These are phyloP conservation scores for Globisporangium irregulare DNA, from an alignment of 352 stramenopile genomes.

Conservation along the genomic window DNA sequence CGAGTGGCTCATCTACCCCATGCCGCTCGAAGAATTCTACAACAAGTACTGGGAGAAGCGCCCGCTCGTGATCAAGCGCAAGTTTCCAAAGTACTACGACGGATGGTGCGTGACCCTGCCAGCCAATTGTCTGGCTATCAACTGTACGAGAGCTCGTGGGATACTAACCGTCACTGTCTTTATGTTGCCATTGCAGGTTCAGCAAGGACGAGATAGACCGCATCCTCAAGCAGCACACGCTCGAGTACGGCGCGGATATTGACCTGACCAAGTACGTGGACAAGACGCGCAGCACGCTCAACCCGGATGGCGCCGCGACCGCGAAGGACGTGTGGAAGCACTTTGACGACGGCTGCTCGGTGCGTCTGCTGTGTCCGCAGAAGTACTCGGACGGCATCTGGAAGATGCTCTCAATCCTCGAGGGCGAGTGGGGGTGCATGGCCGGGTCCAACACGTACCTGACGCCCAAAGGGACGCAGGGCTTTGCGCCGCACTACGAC, in stretches of 20 bases:
- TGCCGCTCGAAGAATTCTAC: conserved; percentile 90
- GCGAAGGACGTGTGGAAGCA: conserved; percentile 76
- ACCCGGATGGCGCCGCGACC: conserved; percentile 50
- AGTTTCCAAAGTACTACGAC: conserved; percentile 69
- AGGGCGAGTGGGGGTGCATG: conserved; percentile 93
- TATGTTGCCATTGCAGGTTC: conserved; percentile 29
- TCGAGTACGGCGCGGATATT: conserved; percentile 79
- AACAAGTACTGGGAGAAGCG: conserved; percentile 92
- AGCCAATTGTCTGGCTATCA: background rate
- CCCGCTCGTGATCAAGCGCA: conserved; percentile 83
- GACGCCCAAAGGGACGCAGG: conserved; percentile 90
- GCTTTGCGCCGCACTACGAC: conserved; percentile 97
- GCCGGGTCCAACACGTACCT: conserved; percentile 94
- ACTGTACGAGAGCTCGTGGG: background rate
- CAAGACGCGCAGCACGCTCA: conserved; percentile 66
- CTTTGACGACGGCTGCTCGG: conserved; percentile 84
- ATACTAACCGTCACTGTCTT: background rate
- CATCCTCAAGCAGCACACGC: conserved; percentile 71
- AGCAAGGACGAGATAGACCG: conserved; percentile 67
- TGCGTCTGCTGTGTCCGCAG: conserved; percentile 93
- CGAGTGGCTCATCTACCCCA: conserved; percentile 84
- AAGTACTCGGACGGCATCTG: conserved; percentile 87
- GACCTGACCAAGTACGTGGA: conserved; percentile 89
- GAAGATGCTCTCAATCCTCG: conserved; percentile 91
- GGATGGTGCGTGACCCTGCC: conserved; percentile 39